These are phyloP conservation scores for Prunus armeniaca DNA, from an alignment of 306 rosid genomes.

Conservation along the genomic window DNA sequence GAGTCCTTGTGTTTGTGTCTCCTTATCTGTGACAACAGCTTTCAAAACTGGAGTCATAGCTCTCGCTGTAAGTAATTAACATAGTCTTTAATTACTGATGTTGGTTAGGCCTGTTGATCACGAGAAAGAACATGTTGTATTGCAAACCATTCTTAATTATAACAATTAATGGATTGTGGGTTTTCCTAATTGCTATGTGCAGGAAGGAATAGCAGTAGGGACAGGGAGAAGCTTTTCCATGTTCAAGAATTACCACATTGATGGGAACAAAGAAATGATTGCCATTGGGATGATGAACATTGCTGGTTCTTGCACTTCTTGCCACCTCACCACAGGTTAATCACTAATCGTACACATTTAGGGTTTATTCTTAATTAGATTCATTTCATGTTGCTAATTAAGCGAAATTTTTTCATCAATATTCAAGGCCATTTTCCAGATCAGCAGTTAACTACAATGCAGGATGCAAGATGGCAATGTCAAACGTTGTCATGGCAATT, in stretches of 20 bases:
- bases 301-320: conserved; percentile 54
- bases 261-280: conserved; percentile 97
- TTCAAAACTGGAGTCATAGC: conserved; percentile 66
- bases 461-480: conserved; percentile 89
- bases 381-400: neutral
- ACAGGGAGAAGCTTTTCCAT: conserved; percentile 96
- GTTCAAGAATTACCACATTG: conserved; percentile 84
- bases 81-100: neutral
- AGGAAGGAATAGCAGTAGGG: conserved; percentile 99
- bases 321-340: conserved; percentile 89
- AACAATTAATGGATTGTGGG: neutral
- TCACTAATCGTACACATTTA: neutral
- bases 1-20: conserved; percentile 57
- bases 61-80: conserved; percentile 51
- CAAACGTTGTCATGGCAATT: conserved; percentile 90
- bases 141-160: too few species aligned
- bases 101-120: neutral
- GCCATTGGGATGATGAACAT: conserved; percentile 93
- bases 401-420: neutral
- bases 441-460: conserved; percentile 96
- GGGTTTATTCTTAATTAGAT: neutral
- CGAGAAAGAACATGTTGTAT: neutral
- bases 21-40: conserved; percentile 51
- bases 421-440: conserved; percentile 94
- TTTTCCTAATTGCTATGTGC: conserved; percentile 12